phyloP scores from a whole-genome alignment of 768 basidiomycete species.

The Mrakia hoshinonis region DNA sequence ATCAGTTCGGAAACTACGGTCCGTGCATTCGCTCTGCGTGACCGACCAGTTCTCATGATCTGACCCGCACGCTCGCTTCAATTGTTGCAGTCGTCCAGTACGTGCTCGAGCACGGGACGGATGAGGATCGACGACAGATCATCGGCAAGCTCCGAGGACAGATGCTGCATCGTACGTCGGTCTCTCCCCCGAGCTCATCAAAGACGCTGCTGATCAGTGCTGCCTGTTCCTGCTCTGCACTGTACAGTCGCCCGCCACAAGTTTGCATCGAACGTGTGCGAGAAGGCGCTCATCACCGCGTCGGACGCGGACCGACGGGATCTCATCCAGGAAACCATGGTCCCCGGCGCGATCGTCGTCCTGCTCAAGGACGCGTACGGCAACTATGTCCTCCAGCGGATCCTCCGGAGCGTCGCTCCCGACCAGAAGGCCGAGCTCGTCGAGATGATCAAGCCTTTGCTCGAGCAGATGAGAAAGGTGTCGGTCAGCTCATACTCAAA shows the following conservation, averaged over 20 bases:
- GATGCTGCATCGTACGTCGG: constrained; percentile 46
- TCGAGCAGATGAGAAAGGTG: constrained; percentile 61
- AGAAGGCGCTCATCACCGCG: constrained; percentile 70
- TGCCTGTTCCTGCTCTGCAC: neutral
- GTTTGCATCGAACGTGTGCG: constrained; percentile 92
- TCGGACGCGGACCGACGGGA: constrained; percentile 55
- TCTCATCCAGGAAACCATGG: constrained; percentile 75
- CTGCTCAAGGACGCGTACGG: constrained; percentile 82
- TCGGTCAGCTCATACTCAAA: constrained; percentile 62
- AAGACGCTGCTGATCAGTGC: neutral
- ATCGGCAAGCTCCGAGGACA: constrained; percentile 64
- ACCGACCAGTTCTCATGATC: neutral
- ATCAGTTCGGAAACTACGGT: constrained; percentile 61
- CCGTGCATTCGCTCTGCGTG: constrained; percentile 44
- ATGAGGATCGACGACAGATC: constrained; percentile 59
- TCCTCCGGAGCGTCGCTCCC: constrained; percentile 58
- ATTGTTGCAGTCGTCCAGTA: constrained; percentile 71
- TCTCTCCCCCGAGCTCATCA: neutral
- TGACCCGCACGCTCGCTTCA: neutral
- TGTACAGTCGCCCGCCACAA: constrained; percentile 47
- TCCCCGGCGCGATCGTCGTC: constrained; percentile 48
- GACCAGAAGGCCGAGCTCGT: constrained; percentile 63
- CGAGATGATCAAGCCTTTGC: constrained; percentile 55
- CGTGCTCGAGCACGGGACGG: constrained; percentile 69
- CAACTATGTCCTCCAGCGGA: constrained; percentile 44